Evolutionary conservation across 2,329 filamentous ascomycete species (phyloP), one percentile per base, ranked within the genome.

Genomic region (Fusarium transvaalense): DNA sequence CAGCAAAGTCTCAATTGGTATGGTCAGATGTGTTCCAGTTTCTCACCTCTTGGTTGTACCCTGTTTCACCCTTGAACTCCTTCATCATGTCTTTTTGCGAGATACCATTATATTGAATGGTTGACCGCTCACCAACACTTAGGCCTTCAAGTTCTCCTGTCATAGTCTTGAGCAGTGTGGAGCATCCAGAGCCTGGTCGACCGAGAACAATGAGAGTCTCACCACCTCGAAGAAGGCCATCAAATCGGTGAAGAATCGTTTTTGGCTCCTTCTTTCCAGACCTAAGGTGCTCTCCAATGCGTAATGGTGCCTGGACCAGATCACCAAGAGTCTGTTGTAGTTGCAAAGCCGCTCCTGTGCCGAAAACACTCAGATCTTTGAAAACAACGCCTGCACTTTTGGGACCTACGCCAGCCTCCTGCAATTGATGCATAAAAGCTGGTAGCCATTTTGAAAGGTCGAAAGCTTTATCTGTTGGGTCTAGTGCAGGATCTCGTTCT

Each of bases 41-140:
- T 32, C 56, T 38, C 59, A 80, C 88, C 79, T 95, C 92, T 15
- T 92, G 89, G 70, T 93, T 93, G 76, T 95, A 94, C 14, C 92
- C 82, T 2, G 90, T 84, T 77, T 89, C 89, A 39, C 88, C 89
- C 61, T 87, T 85, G 73, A 90, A 91, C 71, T 89, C 83, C 61
- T 83, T 83, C 48, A 82, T 80, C 83, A 89, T 89, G 56, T 81
- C 76, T 58, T 80, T 75, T 64, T 83, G 82, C 0, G 82, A 76
- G n/a, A 86, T 85, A 21, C 89, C 89, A 55, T 90, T 86, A 76
- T 91, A 92, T 72, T 89, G 85, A 23, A 92, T 82, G 0, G 73
- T 73, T 0, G 87, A 85, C 2, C 80, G 59, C 0, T 84, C 73
- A 25, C 84, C 85, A 4, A 89, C 71, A 13, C 82, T 77, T 21